phyloP scores from a whole-genome alignment of 176 grass and related monocot genomes.

The Cenchrus fungigraminus region DNA sequence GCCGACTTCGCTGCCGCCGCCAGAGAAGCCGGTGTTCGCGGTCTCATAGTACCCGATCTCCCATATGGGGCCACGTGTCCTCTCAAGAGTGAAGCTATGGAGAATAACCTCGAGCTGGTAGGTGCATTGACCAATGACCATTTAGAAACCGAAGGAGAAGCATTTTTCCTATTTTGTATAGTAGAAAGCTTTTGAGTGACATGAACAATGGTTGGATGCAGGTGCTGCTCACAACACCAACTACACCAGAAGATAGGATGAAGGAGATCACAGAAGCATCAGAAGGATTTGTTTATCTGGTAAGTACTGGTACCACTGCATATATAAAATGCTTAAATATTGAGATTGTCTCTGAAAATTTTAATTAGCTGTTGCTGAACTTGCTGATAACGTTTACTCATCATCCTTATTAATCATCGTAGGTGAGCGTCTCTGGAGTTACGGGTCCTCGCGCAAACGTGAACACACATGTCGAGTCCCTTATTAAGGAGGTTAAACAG shows the following conservation, averaged over 20 bases:
- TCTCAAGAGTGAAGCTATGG: slow-evolving; percentile 57
- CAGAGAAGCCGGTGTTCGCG: slow-evolving; percentile 55
- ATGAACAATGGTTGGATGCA: slow-evolving; percentile 26
- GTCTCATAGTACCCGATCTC: slow-evolving; percentile 77
- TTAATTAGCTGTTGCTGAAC: no score
- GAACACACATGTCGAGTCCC: slow-evolving; percentile 60
- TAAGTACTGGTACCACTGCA: slow-evolving; percentile 17
- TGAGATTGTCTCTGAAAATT: no score
- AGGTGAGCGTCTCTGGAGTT: slow-evolving; percentile 78
- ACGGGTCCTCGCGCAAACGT: slow-evolving; percentile 68
- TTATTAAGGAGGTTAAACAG: slow-evolving; percentile 78
- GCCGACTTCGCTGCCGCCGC: slow-evolving; percentile 56
- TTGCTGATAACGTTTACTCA: neutral
- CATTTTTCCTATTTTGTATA: no score
- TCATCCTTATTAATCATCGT: no score
- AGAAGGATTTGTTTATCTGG: slow-evolving; percentile 79
- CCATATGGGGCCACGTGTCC: slow-evolving; percentile 42
- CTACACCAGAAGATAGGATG: slow-evolving; percentile 73
- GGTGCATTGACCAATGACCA: neutral
- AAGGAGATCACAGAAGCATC: slow-evolving; percentile 62
- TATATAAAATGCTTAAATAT: no score
- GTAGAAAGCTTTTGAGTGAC: neutral
- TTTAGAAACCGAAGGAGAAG: no score
- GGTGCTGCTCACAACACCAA: slow-evolving; percentile 75
- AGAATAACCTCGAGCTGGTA: slow-evolving; percentile 81